These are phyloP conservation scores for Cladosporium cucumerinum DNA, from an alignment of 2,329 filamentous ascomycete species.

Conservation along the genomic window DNA sequence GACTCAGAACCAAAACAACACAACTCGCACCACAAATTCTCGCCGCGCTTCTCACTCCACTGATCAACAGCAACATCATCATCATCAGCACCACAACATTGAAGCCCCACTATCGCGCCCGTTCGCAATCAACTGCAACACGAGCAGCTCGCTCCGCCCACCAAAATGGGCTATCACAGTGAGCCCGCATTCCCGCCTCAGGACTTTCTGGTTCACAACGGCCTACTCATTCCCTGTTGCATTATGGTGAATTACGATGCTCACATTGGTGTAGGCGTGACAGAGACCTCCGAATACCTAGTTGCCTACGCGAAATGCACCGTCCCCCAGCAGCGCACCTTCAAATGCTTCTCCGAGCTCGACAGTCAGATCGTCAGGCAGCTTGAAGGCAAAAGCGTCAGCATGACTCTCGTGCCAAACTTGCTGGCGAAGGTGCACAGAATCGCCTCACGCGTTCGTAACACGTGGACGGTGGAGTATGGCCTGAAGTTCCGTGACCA, in stretches of 20 bases:
- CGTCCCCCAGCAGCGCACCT: background rate
- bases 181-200: background rate
- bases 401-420: background rate
- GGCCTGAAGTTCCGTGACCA: background rate
- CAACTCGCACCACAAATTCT: background rate
- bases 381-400: background rate
- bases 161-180: background rate
- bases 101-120: background rate
- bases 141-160: background rate
- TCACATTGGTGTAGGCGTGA: background rate
- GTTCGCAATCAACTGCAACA: background rate
- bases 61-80: background rate
- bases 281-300: background rate
- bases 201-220: background rate
- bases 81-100: background rate
- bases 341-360: background rate
- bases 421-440: background rate
- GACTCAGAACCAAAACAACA: background rate
- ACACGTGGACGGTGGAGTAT: background rate
- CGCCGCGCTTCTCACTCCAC: background rate
- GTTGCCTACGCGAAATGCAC: background rate
- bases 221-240: background rate
- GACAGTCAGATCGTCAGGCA: background rate
- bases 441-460: background rate
- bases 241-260: background rate